Conservation (phyloP, 2,329 filamentous ascomycete genomes). For the Calonectria ilicicola region DNA sequence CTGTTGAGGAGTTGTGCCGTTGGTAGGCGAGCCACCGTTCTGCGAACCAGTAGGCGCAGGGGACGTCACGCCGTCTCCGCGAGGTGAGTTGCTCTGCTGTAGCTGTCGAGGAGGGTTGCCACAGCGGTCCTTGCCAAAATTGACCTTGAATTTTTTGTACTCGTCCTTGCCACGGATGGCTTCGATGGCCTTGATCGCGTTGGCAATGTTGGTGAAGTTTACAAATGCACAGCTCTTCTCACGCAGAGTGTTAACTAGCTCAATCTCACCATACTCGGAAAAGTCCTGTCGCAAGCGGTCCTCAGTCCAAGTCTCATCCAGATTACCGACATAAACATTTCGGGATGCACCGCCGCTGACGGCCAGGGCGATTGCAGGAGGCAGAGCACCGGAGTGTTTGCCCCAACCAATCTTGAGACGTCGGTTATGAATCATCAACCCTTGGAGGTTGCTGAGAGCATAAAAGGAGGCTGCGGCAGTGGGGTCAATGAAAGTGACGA, state of each 20-base stretch:
- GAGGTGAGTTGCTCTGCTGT: slow-evolving; percentile 76
- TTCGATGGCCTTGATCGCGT: slow-evolving; percentile 99
- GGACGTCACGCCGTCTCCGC: slow-evolving; percentile 69
- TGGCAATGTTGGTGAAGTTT: slow-evolving; percentile 99
- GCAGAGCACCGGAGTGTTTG: slow-evolving; percentile 96
- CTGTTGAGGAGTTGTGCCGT: slow-evolving; percentile 68
- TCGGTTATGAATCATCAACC: slow-evolving; percentile 98
- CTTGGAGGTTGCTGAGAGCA: slow-evolving; percentile 95
- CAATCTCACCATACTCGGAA: slow-evolving; percentile 96
- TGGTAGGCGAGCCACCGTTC: slow-evolving; percentile 68
- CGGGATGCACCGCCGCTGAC: slow-evolving; percentile 97
- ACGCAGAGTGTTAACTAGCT: slow-evolving; percentile 93
- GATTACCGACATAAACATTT: slow-evolving; percentile 97
- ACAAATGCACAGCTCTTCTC: slow-evolving; percentile 99
- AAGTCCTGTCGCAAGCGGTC: slow-evolving; percentile 97
- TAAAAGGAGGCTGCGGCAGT: slow-evolving; percentile 98
- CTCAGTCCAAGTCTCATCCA: slow-evolving; percentile 97
- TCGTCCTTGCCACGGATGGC: slow-evolving; percentile 94
- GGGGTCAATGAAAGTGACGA: slow-evolving; percentile 98
- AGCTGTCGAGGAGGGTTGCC: slow-evolving; percentile 95
- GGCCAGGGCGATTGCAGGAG: slow-evolving; percentile 93
- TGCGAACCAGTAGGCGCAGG: slow-evolving; percentile 71
- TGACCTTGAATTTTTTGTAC: slow-evolving; percentile 99
- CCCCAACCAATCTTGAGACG: slow-evolving; percentile 99
- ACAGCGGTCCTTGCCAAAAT: slow-evolving; percentile 98